Conservation (phyloP, 257 asterid genomes). For the Capsicum chinense region DNA sequence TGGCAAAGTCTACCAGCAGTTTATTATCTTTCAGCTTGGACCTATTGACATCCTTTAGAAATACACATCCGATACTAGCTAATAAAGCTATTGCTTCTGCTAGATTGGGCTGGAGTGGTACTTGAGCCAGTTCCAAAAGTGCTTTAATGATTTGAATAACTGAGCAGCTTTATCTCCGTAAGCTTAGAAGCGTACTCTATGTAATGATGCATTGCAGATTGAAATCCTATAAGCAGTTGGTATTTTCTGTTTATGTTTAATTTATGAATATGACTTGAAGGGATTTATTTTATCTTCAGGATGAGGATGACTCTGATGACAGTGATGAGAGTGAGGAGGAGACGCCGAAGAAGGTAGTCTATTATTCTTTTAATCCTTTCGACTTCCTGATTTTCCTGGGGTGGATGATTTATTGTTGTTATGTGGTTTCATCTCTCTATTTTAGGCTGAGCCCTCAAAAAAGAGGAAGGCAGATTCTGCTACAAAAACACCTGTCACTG, state of each 20-base stretch:
- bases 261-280: background rate
- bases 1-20: background rate
- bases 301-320: constrained; percentile 60
- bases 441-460: constrained; percentile 60
- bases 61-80: background rate
- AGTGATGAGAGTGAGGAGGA: constrained; percentile 72
- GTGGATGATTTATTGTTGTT: constrained; percentile 1
- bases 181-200: background rate
- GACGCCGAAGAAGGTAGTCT: constrained; percentile 77
- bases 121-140: background rate
- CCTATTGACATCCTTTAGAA: background rate
- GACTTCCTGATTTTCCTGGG: background rate
- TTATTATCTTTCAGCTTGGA: background rate
- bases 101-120: background rate
- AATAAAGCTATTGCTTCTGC: background rate
- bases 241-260: background rate
- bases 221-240: background rate
- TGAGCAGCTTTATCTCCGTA: background rate
- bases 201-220: background rate
- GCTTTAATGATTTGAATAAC: background rate
- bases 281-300: constrained; percentile 43
- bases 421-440: background rate
- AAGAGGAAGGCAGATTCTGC: constrained; percentile 61
- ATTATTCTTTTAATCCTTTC: background rate
- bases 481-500: constrained; percentile 65